Percentiles rank a stretch among this genome's conserved stretches.
Conservation (phyloP, 352 stramenopile genomes). For the Globisporangium yorkense region DNA sequence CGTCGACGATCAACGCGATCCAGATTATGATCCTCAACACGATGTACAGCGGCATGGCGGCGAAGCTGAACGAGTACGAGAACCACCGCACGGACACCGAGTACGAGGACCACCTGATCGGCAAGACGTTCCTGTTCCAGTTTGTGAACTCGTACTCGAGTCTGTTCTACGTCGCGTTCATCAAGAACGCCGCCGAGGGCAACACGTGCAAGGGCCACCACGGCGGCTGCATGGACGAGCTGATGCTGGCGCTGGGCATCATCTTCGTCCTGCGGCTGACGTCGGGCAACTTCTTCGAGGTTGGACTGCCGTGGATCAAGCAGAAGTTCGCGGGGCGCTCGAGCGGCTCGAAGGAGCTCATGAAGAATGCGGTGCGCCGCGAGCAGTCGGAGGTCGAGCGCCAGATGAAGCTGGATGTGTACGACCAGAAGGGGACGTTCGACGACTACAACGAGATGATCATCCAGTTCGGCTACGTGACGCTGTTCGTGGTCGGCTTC, state of each 20-base stretch:
- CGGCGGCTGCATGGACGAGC: conserved; percentile 68
- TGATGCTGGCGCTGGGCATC: conserved; percentile 69
- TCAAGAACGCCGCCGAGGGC: conserved; percentile 56
- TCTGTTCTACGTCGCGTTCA: conserved; percentile 85
- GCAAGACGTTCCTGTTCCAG: conserved; percentile 79
- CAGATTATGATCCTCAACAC: conserved; percentile 83
- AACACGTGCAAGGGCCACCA: conserved; percentile 35
- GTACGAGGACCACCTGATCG: conserved; percentile 91
- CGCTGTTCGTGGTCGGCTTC: conserved; percentile 91
- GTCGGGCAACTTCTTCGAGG: conserved; percentile 77
- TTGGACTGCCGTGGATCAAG: conserved; percentile 68
- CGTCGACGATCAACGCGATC: conserved; percentile 63
- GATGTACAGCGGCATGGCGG: conserved; percentile 56
- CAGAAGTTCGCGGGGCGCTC: conserved; percentile 27
- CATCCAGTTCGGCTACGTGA: conserved; percentile 90
- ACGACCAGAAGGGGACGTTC: conserved; percentile 73
- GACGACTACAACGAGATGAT: conserved; percentile 88
- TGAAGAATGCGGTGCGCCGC: conserved; percentile 29
- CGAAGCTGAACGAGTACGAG: conserved; percentile 80
- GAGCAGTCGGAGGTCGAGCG: conserved; percentile 42
- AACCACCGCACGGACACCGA: conserved; percentile 97
- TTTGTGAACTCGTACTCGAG: conserved; percentile 82
- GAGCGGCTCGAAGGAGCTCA: conserved; percentile 17
- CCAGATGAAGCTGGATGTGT: conserved; percentile 57
- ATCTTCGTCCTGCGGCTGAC: conserved; percentile 69